phyloP scores from a whole-genome alignment of 2,329 filamentous ascomycete genomes.

The Bipolaris gigantea region DNA sequence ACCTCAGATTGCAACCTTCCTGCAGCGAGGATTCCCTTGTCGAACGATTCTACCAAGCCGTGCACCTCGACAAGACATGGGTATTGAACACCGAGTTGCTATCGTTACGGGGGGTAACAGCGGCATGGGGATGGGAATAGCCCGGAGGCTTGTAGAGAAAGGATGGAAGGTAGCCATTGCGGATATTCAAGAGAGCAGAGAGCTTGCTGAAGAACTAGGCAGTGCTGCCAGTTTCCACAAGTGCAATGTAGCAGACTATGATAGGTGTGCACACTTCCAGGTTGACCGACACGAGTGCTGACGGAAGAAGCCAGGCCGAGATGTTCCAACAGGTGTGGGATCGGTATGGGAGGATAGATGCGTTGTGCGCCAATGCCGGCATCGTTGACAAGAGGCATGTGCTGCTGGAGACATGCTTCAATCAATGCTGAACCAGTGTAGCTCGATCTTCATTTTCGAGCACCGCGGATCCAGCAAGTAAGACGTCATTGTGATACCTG shows the following conservation, averaged over 20 bases:
- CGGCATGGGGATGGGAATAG: conserved; percentile 32
- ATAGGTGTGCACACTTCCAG: conserved; percentile 15
- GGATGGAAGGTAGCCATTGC: conserved; percentile 37
- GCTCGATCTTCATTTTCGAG: conserved; percentile 46
- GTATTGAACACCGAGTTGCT: conserved; percentile 13
- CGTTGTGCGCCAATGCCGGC: conserved; percentile 56
- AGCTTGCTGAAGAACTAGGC: conserved; percentile 31
- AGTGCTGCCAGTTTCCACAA: conserved; percentile 24
- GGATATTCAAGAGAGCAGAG: conserved; percentile 29
- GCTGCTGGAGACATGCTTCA: neutral
- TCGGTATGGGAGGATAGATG: conserved; percentile 54
- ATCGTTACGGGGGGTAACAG: conserved; percentile 36
- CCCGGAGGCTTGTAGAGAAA: conserved; percentile 20
- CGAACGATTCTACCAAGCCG: neutral
- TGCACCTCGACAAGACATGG: neutral
- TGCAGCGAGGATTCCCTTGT: neutral
- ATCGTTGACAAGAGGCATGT: conserved; percentile 48
- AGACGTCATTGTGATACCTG: neutral
- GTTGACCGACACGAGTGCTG: neutral
- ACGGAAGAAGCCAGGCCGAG: conserved; percentile 45
- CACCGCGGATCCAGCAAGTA: conserved; percentile 33
- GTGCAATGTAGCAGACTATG: conserved; percentile 34
- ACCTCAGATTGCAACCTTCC: neutral
- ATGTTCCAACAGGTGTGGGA: conserved; percentile 51
- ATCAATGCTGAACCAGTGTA: conserved; percentile 40